These are phyloP conservation scores for Globisporangium viniferum DNA, from an alignment of 352 stramenopile genomes.

Conservation along the genomic window DNA sequence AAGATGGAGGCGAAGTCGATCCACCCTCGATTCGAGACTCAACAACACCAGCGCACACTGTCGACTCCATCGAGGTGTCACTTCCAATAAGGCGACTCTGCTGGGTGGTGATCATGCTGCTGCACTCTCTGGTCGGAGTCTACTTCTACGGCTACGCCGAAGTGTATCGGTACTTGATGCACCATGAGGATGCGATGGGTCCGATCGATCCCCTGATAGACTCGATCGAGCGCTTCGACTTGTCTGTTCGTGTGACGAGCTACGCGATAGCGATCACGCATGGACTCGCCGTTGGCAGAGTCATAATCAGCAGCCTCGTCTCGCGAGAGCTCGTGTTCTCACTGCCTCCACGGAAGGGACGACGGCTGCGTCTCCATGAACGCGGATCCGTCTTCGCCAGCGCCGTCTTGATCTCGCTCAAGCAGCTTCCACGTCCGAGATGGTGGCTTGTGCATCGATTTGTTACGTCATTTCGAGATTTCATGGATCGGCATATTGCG, in stretches of 20 bases:
- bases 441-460: conserved; percentile 5
- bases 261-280: conserved; percentile 12
- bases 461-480: not conserved
- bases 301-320: conserved; percentile 6
- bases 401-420: not conserved
- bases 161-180: not conserved
- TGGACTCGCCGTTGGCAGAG: conserved; percentile 7
- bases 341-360: not conserved
- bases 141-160: conserved; percentile 14
- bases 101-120: conserved; percentile 3
- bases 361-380: not conserved
- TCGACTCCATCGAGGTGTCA: not conserved
- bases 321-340: conserved; percentile 19
- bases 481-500: not conserved
- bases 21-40: no score
- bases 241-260: not conserved
- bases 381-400: not conserved
- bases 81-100: not conserved
- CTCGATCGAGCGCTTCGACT: not conserved
- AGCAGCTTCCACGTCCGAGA: not conserved
- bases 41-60: no score
- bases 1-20: no score
- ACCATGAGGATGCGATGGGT: not conserved
- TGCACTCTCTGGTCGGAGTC: not conserved
- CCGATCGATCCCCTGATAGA: not conserved